Base-by-base conservation (phyloP, 306 rosid species). In the Malus asiatica region DNA sequence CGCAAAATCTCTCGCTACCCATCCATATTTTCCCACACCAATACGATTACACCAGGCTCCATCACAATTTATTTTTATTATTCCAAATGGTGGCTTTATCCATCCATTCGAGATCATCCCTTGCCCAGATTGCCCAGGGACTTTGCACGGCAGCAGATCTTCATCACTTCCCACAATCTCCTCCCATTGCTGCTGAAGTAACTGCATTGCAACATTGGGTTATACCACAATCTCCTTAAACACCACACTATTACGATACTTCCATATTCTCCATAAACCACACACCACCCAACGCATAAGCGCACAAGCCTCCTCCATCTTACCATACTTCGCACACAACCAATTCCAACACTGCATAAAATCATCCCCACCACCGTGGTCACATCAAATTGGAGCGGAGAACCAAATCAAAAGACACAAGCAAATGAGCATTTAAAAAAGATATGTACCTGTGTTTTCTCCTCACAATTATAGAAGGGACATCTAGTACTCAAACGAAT, bases 161-260 rank as follows among this genome's bases (percentile, higher is more conserved):
- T 4, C 5, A 4, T 16, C 19, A 51, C 0, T 4, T 4, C 0
- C 55, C 16, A 16, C 5, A 1, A 12, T 15, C 20, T 13, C 55
- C 7, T 5, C 4, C 13, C 16, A 13, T 51, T 51, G 55, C 0
- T 0, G 33, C 0, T 6, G 0, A 0, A 15, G 7, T 3, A 51
- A 12, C 0, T 4, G 16, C 0, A 51, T 0, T 1, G 20, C 55
- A 0, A 12, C 8, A 0, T 4, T 1, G 2, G 55, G 55, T 15
- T 16, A 7, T 0, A 51, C 19, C 2, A 5, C 8, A 15, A 1
- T 15, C 19, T 13, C 1, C 20, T 51, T 20, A 51, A 51, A 15
- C 20, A 51, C 55, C 2, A 51, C 19, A 12, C 19, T 4, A 51
- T 51, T 51, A 4, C 7, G 20, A 0, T 20, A 51, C 20, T 51